These are phyloP conservation scores for Rosa persica DNA, from an alignment of 306 rosid species.

Conservation along the genomic window DNA sequence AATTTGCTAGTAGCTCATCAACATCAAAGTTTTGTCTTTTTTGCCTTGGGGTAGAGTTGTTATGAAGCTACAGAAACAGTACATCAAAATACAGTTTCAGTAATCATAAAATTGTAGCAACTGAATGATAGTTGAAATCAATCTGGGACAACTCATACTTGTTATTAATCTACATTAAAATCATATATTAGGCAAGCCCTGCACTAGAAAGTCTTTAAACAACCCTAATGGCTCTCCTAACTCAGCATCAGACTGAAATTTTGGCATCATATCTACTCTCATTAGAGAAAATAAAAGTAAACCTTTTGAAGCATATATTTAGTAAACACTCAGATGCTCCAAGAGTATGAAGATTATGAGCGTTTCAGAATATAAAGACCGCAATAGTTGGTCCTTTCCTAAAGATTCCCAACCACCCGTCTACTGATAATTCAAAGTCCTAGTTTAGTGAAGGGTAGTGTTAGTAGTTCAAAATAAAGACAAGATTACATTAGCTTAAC, in stretches of 20 bases:
- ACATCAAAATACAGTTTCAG: conserved; percentile 14
- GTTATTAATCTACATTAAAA: neutral
- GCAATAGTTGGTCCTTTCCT: neutral
- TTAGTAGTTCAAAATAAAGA: neutral
- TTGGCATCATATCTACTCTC: neutral
- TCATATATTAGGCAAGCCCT: neutral
- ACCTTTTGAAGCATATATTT: neutral
- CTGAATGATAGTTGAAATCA: neutral
- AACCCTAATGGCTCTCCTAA: neutral
- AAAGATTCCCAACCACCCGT: neutral
- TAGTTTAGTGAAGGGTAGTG: neutral
- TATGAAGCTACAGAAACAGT: conserved; percentile 54
- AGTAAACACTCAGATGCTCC: neutral
- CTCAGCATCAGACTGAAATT: neutral
- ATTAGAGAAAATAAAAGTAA: neutral
- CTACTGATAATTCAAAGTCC: neutral
- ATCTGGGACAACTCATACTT: neutral
- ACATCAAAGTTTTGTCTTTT: conserved; percentile 76
- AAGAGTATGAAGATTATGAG: neutral
- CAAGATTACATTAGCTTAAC: neutral
- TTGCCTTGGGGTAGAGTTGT: conserved; percentile 47
- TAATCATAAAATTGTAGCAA: conserved; percentile 12
- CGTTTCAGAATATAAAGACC: neutral
- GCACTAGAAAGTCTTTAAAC: neutral
- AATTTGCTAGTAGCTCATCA: conserved; percentile 70